phyloP scores from a whole-genome alignment of 192 early-diverging fungal species.

The Coemansia furcata region DNA sequence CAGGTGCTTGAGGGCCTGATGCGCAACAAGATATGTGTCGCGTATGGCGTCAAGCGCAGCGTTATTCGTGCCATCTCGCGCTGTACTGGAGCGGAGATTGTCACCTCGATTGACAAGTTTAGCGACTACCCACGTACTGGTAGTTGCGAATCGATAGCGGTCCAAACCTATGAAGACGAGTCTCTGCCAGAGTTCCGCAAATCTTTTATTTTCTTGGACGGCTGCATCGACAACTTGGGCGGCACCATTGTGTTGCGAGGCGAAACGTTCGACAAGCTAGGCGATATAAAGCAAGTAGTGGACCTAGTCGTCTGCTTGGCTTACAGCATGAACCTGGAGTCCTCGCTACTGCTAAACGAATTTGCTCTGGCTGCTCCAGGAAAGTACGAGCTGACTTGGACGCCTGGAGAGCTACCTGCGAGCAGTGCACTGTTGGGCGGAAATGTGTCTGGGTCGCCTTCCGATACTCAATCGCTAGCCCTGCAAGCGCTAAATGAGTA shows the following conservation, averaged over 20 bases:
- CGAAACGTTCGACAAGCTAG: slow-evolving; percentile 62
- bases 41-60: slow-evolving; percentile 79
- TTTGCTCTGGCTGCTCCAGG: slow-evolving; percentile 60
- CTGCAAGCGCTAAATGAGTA: slow-evolving; percentile 61
- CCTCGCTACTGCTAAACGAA: slow-evolving; percentile 73
- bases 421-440: neutral
- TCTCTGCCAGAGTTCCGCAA: slow-evolving; percentile 79
- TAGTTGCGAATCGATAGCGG: slow-evolving; percentile 70
- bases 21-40: slow-evolving; percentile 75
- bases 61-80: slow-evolving; percentile 86
- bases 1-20: slow-evolving; percentile 80
- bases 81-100: slow-evolving; percentile 79
- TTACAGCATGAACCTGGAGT: slow-evolving; percentile 87
- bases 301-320: slow-evolving; percentile 82
- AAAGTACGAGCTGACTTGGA: slow-evolving; percentile 12
- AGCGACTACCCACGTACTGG: slow-evolving; percentile 70
- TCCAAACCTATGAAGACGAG: slow-evolving; percentile 80
- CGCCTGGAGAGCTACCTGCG: neutral
- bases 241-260: slow-evolving; percentile 91
- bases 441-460: neutral
- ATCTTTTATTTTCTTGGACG: slow-evolving; percentile 87
- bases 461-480: slow-evolving; percentile 23
- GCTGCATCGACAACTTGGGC: slow-evolving; percentile 73
- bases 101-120: slow-evolving; percentile 81
- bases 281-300: slow-evolving; percentile 77